Percentiles rank a stretch among this genome's conserved stretches.
phyloP scores from a whole-genome alignment of 768 basidiomycete species.

The Fomitopsis pulvina region DNA sequence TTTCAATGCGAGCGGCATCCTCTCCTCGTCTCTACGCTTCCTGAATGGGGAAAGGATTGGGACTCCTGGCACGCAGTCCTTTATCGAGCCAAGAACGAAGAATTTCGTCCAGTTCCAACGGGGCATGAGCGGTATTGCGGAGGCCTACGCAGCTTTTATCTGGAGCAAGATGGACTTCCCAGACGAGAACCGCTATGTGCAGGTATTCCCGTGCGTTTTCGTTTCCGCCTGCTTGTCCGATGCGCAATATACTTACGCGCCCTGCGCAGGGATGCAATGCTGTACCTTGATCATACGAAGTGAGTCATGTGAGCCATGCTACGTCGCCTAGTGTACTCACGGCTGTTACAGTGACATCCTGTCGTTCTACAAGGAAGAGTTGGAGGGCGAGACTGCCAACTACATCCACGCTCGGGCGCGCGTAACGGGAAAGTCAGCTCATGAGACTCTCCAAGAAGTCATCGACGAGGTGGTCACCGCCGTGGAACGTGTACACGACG shows the following conservation, averaged over 20 bases:
- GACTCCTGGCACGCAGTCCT: constrained; percentile 22
- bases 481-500: neutral
- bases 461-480: constrained; percentile 10
- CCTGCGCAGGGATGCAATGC: neutral
- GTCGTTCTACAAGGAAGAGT: constrained; percentile 17
- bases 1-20: constrained; percentile 28
- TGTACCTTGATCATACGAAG: constrained; percentile 5
- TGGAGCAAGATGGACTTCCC: constrained; percentile 28
- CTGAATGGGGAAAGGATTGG: constrained; percentile 30
- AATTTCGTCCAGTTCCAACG: constrained; percentile 22
- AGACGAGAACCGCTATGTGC: constrained; percentile 25
- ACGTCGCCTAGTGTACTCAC: neutral
- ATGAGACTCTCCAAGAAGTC: constrained; percentile 4
- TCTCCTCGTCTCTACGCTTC: constrained; percentile 29
- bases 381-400: constrained; percentile 8
- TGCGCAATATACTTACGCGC: neutral
- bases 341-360: constrained; percentile 9
- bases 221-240: neutral
- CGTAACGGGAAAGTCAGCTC: neutral
- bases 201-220: constrained; percentile 29
- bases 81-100: constrained; percentile 16
- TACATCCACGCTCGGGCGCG: constrained; percentile 13
- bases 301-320: neutral
- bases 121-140: constrained; percentile 25
- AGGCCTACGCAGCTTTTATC: constrained; percentile 29